Conservation (phyloP, 2,329 filamentous ascomycete species). For the Hypoxylon sp. region DNA sequence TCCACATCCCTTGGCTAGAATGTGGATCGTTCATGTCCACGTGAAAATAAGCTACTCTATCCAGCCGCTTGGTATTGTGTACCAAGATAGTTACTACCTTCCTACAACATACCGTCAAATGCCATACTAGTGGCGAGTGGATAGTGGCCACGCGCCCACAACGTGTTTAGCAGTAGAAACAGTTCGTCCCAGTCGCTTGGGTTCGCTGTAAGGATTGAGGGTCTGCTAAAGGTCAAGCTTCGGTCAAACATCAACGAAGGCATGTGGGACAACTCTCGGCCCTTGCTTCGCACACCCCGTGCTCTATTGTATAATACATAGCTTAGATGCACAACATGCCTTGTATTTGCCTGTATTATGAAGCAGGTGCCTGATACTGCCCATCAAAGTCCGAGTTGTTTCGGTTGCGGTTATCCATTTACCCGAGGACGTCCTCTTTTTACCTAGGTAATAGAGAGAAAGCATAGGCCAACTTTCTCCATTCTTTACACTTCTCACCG, state of each 20-base stretch:
- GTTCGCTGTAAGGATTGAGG: conserved; percentile 6
- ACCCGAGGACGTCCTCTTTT: conserved; percentile 7
- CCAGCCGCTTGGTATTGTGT: conserved; percentile 16
- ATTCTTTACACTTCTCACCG: conserved; percentile 31
- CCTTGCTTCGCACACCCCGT: not conserved
- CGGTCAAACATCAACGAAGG: not conserved
- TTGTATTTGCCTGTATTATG: not conserved
- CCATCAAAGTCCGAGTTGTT: not conserved
- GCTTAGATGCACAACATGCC: too few relatives aligned
- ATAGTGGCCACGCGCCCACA: conserved; percentile 21
- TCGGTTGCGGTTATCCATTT: conserved; percentile 12
- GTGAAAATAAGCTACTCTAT: conserved; percentile 20
- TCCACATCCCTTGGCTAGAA: conserved; percentile 1
- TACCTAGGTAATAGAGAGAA: not conserved
- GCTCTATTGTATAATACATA: not conserved
- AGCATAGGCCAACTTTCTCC: conserved; percentile 12
- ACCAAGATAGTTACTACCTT: conserved; percentile 22
- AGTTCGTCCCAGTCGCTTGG: conserved; percentile 16
- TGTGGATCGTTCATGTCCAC: conserved; percentile 23
- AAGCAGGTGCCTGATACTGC: not conserved
- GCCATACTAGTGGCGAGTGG: conserved; percentile 7
- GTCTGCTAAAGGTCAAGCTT: not conserved
- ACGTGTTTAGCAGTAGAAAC: conserved; percentile 5
- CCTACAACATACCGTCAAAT: conserved; percentile 13
- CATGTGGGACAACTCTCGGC: conserved; percentile 1